A percentile compares a stretch with the other conserved stretches of the same genome.
Evolutionary conservation across 495 filamentous ascomycete species (phyloP).

Genomic region (Talaromyces liani): DNA sequence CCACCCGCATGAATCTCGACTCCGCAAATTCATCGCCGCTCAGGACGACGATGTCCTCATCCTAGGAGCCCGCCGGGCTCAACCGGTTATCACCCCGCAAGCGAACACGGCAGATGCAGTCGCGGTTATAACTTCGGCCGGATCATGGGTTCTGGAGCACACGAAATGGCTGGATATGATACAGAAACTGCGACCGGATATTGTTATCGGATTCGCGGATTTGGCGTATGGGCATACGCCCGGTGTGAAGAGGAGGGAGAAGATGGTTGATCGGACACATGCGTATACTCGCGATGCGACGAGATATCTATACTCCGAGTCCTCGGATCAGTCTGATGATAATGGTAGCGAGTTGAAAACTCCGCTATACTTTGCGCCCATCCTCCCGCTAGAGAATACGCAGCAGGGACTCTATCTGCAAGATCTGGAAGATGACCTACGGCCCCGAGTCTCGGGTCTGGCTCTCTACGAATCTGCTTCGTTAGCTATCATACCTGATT

Average conservation of each 20-base stretch:
- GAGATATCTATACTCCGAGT: constrained; percentile 42
- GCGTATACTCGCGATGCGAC: constrained; percentile 52
- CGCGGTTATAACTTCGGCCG: constrained; percentile 73
- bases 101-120: constrained; percentile 68
- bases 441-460: constrained; percentile 58
- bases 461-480: constrained; percentile 72
- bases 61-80: constrained; percentile 71
- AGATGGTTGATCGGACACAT: constrained; percentile 82
- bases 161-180: constrained; percentile 59
- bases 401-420: constrained; percentile 72
- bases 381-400: constrained; percentile 67
- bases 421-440: constrained; percentile 48
- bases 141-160: constrained; percentile 63
- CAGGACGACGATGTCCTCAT: constrained; percentile 52
- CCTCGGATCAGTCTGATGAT: not conserved
- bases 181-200: constrained; percentile 63
- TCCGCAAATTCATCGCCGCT: constrained; percentile 67
- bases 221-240: constrained; percentile 52
- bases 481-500: constrained; percentile 53
- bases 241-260: constrained; percentile 61
- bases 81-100: constrained; percentile 63
- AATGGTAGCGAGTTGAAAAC: constrained; percentile 20
- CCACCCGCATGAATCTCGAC: constrained; percentile 35
- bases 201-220: constrained; percentile 73
- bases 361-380: constrained; percentile 63